phyloP scores from a whole-genome alignment of 2,329 filamentous ascomycete species.

The Davidsoniella eucalypti region DNA sequence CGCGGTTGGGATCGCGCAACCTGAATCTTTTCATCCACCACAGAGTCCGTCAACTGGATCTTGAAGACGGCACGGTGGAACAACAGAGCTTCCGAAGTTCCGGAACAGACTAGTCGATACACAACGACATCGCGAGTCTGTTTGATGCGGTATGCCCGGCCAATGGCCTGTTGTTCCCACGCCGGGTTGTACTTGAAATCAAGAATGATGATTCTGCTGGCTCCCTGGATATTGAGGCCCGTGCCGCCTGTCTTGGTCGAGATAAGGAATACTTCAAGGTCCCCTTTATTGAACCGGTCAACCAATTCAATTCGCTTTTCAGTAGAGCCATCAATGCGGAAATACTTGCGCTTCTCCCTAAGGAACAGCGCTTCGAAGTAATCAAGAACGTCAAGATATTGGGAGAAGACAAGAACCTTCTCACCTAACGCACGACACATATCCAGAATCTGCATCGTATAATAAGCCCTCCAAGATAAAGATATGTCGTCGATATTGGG shows the following conservation, averaged over 20 bases:
- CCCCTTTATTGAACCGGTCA: constrained; percentile 49
- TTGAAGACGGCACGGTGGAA: constrained; percentile 70
- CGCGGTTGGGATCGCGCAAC: constrained; percentile 46
- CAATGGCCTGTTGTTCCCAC: constrained; percentile 73
- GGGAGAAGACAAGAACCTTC: constrained; percentile 68
- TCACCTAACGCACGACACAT: constrained; percentile 46
- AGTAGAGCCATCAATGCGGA: constrained; percentile 53
- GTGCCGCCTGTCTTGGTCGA: constrained; percentile 70
- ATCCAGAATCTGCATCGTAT: constrained; percentile 43
- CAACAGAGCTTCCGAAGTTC: constrained; percentile 62
- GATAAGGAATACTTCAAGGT: constrained; percentile 53
- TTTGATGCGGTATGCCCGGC: constrained; percentile 70
- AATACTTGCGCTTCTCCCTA: constrained; percentile 29
- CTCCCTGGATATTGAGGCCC: constrained; percentile 68
- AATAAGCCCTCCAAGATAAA: constrained; percentile 29
- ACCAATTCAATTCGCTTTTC: constrained; percentile 42
- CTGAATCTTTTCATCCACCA: constrained; percentile 71
- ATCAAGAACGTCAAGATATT: constrained; percentile 51
- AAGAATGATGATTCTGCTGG: constrained; percentile 74
- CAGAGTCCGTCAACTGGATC: constrained; percentile 57
- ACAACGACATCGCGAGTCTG: constrained; percentile 70
- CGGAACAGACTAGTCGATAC: constrained; percentile 63
- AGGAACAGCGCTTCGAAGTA: constrained; percentile 46
- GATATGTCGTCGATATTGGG: constrained; percentile 8
- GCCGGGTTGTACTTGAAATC: constrained; percentile 71